Percentiles rank a stretch among this genome's conserved stretches.
Conservation (phyloP, 768 basidiomycete genomes). For the Hemileccinum rubropunctum region DNA sequence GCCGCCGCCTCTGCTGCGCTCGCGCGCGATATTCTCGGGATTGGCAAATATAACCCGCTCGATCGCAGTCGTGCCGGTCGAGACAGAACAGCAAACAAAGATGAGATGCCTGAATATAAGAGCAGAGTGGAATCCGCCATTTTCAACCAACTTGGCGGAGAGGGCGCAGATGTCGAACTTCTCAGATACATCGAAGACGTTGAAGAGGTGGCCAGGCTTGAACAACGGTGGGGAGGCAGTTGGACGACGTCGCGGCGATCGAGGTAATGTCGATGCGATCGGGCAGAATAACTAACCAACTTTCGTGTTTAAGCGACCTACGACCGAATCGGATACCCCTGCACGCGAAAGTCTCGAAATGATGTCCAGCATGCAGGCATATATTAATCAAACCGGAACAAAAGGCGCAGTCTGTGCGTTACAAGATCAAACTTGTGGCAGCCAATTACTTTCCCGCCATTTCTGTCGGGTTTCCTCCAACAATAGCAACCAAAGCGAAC, state of each 20-base stretch:
- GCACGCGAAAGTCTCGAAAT: constrained; percentile 92
- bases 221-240: constrained; percentile 78
- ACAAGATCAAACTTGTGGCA: constrained; percentile 97
- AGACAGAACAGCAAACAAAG: constrained; percentile 65
- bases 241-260: constrained; percentile 69
- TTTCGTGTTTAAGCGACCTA: constrained; percentile 54
- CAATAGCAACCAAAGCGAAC: constrained; percentile 38
- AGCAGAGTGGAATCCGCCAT: constrained; percentile 64
- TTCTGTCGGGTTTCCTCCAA: constrained; percentile 64
- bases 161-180: constrained; percentile 68
- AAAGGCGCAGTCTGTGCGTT: constrained; percentile 90
- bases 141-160: constrained; percentile 53
- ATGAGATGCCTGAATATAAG: constrained; percentile 77
- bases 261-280: constrained; percentile 39
- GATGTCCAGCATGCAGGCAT: constrained; percentile 91
- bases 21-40: constrained; percentile 82
- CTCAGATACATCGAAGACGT: constrained; percentile 61
- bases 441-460: constrained; percentile 92
- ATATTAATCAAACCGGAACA: constrained; percentile 98
- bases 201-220: constrained; percentile 65
- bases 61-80: constrained; percentile 46
- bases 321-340: constrained; percentile 89
- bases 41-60: constrained; percentile 71
- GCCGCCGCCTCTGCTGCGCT: constrained; percentile 88
- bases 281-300: background rate